Evolutionary conservation across 1,284 basidiomycete genomes (phyloP).

Genomic region (Trichosporon inkin): DNA sequence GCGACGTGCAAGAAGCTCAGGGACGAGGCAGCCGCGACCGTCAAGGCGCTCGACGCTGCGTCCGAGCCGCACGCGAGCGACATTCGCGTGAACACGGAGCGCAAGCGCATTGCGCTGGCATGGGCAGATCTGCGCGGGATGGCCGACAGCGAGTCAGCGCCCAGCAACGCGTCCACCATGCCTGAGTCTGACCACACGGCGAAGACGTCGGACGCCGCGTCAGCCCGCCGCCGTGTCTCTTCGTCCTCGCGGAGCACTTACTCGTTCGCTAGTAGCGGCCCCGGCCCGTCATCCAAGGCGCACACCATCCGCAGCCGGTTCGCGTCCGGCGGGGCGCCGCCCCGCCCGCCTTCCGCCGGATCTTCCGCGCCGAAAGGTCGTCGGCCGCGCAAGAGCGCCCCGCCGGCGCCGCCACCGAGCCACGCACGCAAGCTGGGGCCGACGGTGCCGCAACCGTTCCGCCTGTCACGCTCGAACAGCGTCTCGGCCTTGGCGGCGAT

Average conservation of each 20-base stretch:
- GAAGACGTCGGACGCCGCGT: neutral
- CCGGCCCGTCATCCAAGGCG: neutral
- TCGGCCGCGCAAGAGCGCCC: neutral
- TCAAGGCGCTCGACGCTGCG: constrained; percentile 12
- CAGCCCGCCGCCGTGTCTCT: neutral
- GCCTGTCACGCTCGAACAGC: constrained; percentile 8
- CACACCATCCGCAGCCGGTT: neutral
- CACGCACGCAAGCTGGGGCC: constrained; percentile 3
- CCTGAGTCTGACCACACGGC: neutral
- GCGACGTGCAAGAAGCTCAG: constrained; percentile 1
- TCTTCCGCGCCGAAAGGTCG: neutral
- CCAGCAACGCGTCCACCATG: neutral
- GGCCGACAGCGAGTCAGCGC: constrained; percentile 18
- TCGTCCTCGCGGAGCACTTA: constrained; percentile 1
- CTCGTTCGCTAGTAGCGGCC: neutral
- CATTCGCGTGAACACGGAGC: constrained; percentile 22
- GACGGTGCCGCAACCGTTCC: constrained; percentile 19
- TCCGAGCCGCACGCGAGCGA: constrained; percentile 22
- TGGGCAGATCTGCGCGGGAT: constrained; percentile 28
- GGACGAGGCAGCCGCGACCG: constrained; percentile 1
- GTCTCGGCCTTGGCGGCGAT: neutral
- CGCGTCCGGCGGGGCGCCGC: neutral
- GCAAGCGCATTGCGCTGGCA: constrained; percentile 20
- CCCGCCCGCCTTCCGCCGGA: neutral
- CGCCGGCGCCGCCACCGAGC: neutral